These are phyloP conservation scores for Stenocarpella maydis DNA, from an alignment of 2,329 filamentous ascomycete species.

Conservation along the genomic window DNA sequence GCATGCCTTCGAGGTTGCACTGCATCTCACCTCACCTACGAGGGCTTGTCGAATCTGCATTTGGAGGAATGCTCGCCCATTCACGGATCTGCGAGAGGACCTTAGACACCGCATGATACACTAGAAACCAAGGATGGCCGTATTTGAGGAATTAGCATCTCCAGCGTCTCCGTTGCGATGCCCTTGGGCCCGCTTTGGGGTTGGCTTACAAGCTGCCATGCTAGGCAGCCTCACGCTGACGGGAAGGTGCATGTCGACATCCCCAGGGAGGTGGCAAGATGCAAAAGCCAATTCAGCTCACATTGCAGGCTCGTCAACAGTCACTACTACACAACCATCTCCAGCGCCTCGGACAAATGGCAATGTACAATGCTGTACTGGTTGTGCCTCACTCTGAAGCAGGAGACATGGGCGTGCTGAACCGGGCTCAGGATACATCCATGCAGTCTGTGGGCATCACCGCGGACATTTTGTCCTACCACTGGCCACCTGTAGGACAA, in stretches of 20 bases:
- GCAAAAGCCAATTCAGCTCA: background rate
- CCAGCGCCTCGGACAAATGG: background rate
- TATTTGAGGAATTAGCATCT: background rate
- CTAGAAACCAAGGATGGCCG: background rate
- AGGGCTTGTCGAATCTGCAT: background rate
- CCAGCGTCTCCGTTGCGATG: background rate
- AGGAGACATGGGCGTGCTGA: background rate
- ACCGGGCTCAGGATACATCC: background rate
- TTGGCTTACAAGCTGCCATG: conserved; percentile 7
- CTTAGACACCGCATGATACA: conserved; percentile 8
- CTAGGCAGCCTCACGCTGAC: conserved; percentile 13
- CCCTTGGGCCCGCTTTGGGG: background rate
- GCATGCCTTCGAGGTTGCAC: background rate
- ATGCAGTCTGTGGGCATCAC: background rate
- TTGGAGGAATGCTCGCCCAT: background rate
- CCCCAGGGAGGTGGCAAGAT: conserved; percentile 19
- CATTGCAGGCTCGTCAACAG: background rate
- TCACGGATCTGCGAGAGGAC: background rate
- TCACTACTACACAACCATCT: background rate
- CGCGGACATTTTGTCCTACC: conserved; percentile 5
- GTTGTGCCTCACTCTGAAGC: conserved; percentile 7
- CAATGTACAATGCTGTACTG: background rate
- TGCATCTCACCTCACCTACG: background rate
- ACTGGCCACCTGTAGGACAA: conserved; percentile 6
- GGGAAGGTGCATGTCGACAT: conserved; percentile 8